Percentiles rank a stretch among this genome's conserved stretches.
phyloP scores from a whole-genome alignment of 305 asterid species.

The Fraxinus sp. region DNA sequence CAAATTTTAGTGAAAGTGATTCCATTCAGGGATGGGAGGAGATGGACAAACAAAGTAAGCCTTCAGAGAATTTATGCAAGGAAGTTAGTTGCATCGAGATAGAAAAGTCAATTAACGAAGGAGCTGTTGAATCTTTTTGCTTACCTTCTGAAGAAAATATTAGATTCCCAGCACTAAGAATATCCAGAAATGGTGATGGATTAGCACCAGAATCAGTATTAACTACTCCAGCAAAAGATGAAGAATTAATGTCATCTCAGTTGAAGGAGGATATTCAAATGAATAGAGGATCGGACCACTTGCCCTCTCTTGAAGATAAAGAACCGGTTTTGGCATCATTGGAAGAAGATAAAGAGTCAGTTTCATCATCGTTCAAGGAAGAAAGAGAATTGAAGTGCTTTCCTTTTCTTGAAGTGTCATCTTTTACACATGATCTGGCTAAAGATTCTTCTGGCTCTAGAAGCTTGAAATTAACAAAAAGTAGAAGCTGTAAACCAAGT shows the following conservation, averaged over 20 bases:
- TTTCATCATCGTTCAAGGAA: conserved; percentile 5
- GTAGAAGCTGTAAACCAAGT: conserved; percentile 74
- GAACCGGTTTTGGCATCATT: conserved; percentile 12
- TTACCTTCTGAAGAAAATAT: conserved; percentile 33
- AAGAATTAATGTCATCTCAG: conserved; percentile 20
- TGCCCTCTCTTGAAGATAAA: conserved; percentile 22
- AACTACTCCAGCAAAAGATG: conserved; percentile 27
- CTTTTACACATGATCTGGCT: conserved; percentile 35
- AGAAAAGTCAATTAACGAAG: conserved; percentile 42
- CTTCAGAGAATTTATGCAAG: conserved; percentile 72
- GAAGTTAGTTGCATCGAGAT: conserved; percentile 80
- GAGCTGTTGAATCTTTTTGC: conserved; percentile 28
- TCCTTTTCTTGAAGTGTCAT: conserved; percentile 32
- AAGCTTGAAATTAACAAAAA: conserved; percentile 53
- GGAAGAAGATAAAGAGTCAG: conserved; percentile 22
- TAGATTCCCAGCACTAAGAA: conserved; percentile 26
- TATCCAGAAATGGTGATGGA: conserved; percentile 22
- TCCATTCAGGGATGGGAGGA: conserved; percentile 77
- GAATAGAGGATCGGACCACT: conserved; percentile 8
- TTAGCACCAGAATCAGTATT: conserved; percentile 28
- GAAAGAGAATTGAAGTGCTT: conserved; percentile 44
- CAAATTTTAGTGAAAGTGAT: conserved; percentile 59
- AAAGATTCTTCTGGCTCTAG: conserved; percentile 30
- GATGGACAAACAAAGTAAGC: conserved; percentile 61
- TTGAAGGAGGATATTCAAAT: conserved; percentile 23